Evolutionary conservation across 371 early-diverging fungal genomes (phyloP), one percentile per base, ranked within the genome.

Genomic region (Mortierella sp.): DNA sequence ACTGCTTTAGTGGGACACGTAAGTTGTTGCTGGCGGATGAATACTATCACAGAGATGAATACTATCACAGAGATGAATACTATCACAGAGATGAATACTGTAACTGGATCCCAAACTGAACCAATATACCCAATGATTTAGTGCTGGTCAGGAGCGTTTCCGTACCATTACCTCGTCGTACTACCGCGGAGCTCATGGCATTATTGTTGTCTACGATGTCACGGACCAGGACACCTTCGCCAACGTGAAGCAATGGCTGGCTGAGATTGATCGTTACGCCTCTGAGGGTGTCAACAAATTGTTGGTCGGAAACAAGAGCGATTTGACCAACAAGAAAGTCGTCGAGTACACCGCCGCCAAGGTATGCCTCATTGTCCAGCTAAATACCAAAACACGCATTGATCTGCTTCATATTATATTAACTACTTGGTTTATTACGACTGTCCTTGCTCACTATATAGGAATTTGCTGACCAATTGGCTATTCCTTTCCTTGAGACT

Each of bases 111-210:
- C 53, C 10, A 26, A 53, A 28, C 13, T 53, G 7, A 53, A 12
- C 53, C 23, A 26, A 23, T 8, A 12, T 8, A 2, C 34, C 28
- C 22, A 17, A n/a, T 53, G 49, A 19, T 19, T 37, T 86, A 99
- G 99, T n/a, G 99, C 99, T 43, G 99, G 99, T 32, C 99, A 99
- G 89, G 99, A 99, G 85, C 93, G 99, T 72, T 99, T 99, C 93
- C 92, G 99, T 68, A 98, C 99, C 22, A 98, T 99, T 69, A 98
- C 99, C 42, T 96, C 97, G 0, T 97, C 98, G 42, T 99, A 99
- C 89, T 99, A 99, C 88, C 90, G 99, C 66, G 98, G 98, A 37
- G 99, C 99, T 35, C 96, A 99, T 87, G 99, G 99, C 47, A 98
- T 99, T 67, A 91, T 99, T 76, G 93, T 99, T 45, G 98, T 98